Evolutionary conservation across 176 grass and related monocot species (phyloP).

Genomic region (Stipa capillata): DNA sequence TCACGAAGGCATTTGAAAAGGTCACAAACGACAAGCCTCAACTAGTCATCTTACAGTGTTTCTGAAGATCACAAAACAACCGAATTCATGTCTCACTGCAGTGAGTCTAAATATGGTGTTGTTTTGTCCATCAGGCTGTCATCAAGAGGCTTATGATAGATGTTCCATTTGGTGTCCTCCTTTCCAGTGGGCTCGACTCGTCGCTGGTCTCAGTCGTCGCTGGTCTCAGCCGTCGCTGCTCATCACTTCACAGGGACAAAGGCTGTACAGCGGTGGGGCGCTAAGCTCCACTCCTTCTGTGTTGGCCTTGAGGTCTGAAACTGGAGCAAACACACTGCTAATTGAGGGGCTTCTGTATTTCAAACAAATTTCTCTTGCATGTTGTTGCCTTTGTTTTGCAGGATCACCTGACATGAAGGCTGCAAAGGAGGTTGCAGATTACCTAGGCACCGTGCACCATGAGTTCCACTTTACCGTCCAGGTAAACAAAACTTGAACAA

Average conservation of each 20-base stretch:
- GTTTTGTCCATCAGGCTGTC: conserved; percentile 31
- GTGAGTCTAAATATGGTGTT: neutral
- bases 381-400: neutral
- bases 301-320: conserved; percentile 47
- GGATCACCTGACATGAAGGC: conserved; percentile 67
- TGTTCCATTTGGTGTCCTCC: conserved; percentile 65
- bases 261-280: conserved; percentile 43
- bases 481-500: conserved; percentile 12
- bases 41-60: too few species aligned
- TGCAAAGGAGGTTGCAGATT: conserved; percentile 50
- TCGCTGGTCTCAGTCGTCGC: too few species aligned
- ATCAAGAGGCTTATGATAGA: conserved; percentile 73
- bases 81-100: neutral
- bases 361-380: neutral
- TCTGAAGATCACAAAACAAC: neutral
- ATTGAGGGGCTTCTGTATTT: neutral
- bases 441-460: conserved; percentile 63
- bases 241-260: conserved; percentile 48
- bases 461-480: conserved; percentile 74
- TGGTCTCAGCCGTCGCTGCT: conserved; percentile 46
- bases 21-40: neutral
- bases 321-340: neutral
- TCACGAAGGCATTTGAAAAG: conserved; percentile 59
- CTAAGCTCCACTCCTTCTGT: too few species aligned
- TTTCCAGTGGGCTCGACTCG: conserved; percentile 66